Base-by-base conservation (phyloP, 176 grass and related monocot species). In the Pharus latifolius region DNA sequence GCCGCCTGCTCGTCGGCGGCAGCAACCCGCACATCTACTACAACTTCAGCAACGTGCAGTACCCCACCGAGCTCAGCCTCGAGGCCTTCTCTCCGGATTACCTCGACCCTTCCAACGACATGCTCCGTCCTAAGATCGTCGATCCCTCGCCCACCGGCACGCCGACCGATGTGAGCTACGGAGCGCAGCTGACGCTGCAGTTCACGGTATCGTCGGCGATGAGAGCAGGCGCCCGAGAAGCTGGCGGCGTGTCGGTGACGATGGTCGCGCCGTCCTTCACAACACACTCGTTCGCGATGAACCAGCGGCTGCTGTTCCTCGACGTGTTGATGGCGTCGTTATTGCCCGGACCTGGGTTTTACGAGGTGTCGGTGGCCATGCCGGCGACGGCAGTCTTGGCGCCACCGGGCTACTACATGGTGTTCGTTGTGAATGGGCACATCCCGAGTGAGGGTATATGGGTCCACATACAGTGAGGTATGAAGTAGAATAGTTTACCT, bases 221-320 rank as follows among this genome's bases (percentile, higher is more conserved):
- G 23, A 46, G 46, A 18, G 0, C 7, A 0, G 60, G 68, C 13
- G 32, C 8, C 29, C 5, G 31, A 29, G 3, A 3, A 61, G 18
- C 13, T 5, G 65, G 62, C 1, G 45, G 50, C 4, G 63, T 84
- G 66, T 72, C 76, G 2, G 83, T 81, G 29, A 95, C 76, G 26
- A 79, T 95, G 87, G 67, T 87, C 14, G 75, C 87, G 54, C 91
- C 91, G 34, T 82, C 86, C 35, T 95, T 95, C 81, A 83, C 82
- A 62, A 95, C 91, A 24, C 91, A 95, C 84, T 87, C 91, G 59
- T 90, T 95, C 62, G 81, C 61, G 25, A 95, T 96, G 91, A 90
- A 90, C 78, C 87, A 96, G 77, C 70, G 91, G 82, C 61, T 90
- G 72, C 69, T 96, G 40, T 7, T 82, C 72, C 66, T 96, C 4